Percentiles rank a stretch among this genome's conserved stretches.
Evolutionary conservation across 2,329 filamentous ascomycete genomes (phyloP).

Genomic region (Ceratocystis variospora): DNA sequence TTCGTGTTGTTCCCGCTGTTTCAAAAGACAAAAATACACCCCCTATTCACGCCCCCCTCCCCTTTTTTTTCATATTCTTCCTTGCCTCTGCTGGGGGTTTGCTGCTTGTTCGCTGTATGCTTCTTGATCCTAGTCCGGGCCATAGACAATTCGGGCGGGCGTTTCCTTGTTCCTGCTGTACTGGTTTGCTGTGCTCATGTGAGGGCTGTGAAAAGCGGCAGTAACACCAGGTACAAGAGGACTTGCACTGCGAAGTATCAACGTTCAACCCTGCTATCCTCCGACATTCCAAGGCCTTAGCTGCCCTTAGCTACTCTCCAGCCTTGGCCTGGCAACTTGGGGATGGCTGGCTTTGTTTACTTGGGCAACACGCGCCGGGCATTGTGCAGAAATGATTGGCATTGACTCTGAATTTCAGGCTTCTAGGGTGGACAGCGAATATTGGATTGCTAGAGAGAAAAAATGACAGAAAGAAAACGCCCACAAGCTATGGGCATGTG

Average conservation of each 20-base stretch:
- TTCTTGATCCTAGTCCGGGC: slow-evolving; percentile 3
- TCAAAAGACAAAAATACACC: not conserved
- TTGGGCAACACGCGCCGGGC: not conserved
- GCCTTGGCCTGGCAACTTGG: not conserved
- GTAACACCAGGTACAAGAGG: not conserved
- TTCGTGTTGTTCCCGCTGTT: slow-evolving; percentile 1
- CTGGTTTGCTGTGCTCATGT: not conserved
- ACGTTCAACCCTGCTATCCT: not conserved
- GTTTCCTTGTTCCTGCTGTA: not conserved
- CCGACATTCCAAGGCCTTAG: not conserved
- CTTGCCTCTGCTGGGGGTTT: not conserved
- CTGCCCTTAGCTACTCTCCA: not conserved
- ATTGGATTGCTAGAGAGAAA: not conserved
- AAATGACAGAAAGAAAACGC: not conserved
- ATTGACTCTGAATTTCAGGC: not conserved
- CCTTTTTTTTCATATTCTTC: no score
- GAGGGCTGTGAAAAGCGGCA: not conserved
- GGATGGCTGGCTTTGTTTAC: not conserved
- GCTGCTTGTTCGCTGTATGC: slow-evolving; percentile 1
- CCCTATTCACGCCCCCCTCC: not conserved
- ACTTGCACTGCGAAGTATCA: not conserved
- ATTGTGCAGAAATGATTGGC: slow-evolving; percentile 4
- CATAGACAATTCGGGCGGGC: not conserved
- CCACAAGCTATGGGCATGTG: not conserved
- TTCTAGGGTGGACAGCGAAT: not conserved